Base-by-base conservation (phyloP, 306 rosid species). In the Alnus rubra region DNA sequence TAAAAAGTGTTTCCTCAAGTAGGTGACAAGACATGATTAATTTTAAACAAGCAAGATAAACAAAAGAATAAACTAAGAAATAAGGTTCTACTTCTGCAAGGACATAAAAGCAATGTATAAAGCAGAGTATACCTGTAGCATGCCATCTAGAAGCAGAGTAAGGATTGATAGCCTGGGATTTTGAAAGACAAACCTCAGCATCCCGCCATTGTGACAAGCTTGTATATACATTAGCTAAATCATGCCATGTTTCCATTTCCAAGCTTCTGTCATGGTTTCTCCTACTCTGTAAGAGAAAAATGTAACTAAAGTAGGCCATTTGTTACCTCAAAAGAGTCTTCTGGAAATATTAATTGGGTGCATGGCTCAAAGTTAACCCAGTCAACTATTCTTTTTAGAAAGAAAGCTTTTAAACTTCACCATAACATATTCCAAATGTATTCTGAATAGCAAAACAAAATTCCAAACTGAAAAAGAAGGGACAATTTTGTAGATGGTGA, bases 161-260 rank as follows among this genome's bases (percentile, higher is more conserved):
- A 18, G 98, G 97, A 86, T 89, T 74, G 77, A 94, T 90, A 62
- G 89, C 88, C 76, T 76, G 82, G 51, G 94, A 91, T 82, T 92
- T 94, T 69, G 95, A 87, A 52, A 92, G 92, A 75, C 97, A 94
- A 73, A 91, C 86, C 84, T 94, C 97, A 51, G 97, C 97, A 62
- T 94, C 98, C 52, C 77, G 80, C 97, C 97, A 94, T 51, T 86
- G 91, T 9, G 97, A 92, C 75, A 90, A 82, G 42, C 85, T 78
- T 15, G 82, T 91, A 77, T 94, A 94, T 23, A 91, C 67, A 23
- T 91, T 83, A 45, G 97, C 97, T 59, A 94, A 88, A 77, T 94
- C 97, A 74, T 89, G 92, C 98, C 98, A 94, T 42, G 90, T 86
- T 88, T 94, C 97, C 91, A 88, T 89, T 89, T 94, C 98, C 76